A percentile compares a stretch with the other conserved stretches of the same genome.
Evolutionary conservation across 2,329 filamentous ascomycete genomes (phyloP).

Genomic region (Calonectria pseudoreteaudii): DNA sequence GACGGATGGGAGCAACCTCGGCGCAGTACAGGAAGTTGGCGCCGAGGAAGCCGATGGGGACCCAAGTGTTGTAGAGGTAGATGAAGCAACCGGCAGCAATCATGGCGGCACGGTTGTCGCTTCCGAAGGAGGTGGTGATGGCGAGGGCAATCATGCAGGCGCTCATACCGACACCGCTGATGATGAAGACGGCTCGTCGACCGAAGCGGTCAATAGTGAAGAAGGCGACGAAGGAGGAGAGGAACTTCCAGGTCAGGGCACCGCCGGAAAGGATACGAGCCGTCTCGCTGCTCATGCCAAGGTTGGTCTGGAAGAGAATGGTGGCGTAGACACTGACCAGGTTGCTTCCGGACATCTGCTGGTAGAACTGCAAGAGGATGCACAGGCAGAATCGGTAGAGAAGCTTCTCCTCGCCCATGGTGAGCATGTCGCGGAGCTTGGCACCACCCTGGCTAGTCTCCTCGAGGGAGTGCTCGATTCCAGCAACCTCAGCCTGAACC

Average conservation of each 20-base stretch:
- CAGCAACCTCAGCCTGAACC: constrained; percentile 55
- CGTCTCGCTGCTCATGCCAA: constrained; percentile 32
- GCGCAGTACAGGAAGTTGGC: constrained; percentile 70
- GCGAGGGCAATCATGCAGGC: constrained; percentile 36
- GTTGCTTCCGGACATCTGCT: constrained; percentile 42
- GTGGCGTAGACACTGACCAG: constrained; percentile 41
- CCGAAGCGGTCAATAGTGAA: constrained; percentile 41
- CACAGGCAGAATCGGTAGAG: constrained; percentile 55
- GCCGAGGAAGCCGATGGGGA: constrained; percentile 72
- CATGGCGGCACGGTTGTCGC: constrained; percentile 28
- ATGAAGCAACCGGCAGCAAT: constrained; percentile 56
- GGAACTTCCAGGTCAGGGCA: constrained; percentile 46
- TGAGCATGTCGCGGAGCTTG: constrained; percentile 57
- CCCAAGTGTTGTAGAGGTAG: constrained; percentile 76
- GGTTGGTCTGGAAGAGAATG: constrained; percentile 39
- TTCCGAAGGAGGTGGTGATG: constrained; percentile 30
- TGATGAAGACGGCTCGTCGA: constrained; percentile 34
- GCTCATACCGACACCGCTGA: constrained; percentile 37
- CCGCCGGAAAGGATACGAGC: constrained; percentile 38
- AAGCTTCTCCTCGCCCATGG: constrained; percentile 61
- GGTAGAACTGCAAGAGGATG: constrained; percentile 44
- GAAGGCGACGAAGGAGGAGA: constrained; percentile 39
- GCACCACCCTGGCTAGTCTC: constrained; percentile 50
- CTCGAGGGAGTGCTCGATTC: constrained; percentile 61
- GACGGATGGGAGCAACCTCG: constrained; percentile 61